Base-by-base conservation (phyloP, 2,329 filamentous ascomycete genomes). In the Fusarium anthophilum region DNA sequence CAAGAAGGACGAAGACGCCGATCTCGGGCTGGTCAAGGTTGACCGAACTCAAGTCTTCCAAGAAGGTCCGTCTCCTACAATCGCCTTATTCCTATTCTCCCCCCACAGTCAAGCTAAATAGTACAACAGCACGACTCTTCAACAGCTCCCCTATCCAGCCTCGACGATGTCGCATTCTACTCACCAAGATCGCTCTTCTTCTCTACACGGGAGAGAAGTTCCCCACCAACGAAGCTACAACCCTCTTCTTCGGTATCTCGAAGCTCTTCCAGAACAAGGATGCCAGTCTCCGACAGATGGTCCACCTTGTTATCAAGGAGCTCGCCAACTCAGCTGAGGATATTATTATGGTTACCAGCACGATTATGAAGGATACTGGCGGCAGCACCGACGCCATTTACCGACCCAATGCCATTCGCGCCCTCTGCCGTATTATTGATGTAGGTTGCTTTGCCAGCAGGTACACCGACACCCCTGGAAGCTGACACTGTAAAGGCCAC, bases 181-280 rank as follows among this genome's bases (percentile, higher is more conserved):
- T 99, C 76, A 98, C 96, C 80, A 98, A 99, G 89, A 96, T 99
- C 81, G 94, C 94, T 56, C 93, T 98, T 67, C 92, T 99, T 75
- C 90, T 99, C 79, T 98, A 98, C 85, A 98, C 95, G 26, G 96
- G 96, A 79, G 96, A 99, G 87, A 95, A 92, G 82, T 99, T 98
- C 87, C 95, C 96, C 51, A 96, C 93, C 69, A 97, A 97, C 82
- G 96, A 99, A 90, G 96, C 96, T 78, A 98, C 96, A 38, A 96
- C 94, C 54, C 93, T 99, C 76, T 99, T 99, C 91, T 98, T 98
- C 83, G 95, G 96, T 79, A 98, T 97, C 84, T 98, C 96, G 72
- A 98, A 98, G 89, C 90, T 98, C 70, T 99, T 99, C 89, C 96
- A 98, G 88, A 98, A 98, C 86, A 98, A 98, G 85, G 96, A 99